Evolutionary conservation across 805 yeast genomes (phyloP), one percentile per base, ranked within the genome.

Genomic region (Nakazawaea wickerhamii): DNA sequence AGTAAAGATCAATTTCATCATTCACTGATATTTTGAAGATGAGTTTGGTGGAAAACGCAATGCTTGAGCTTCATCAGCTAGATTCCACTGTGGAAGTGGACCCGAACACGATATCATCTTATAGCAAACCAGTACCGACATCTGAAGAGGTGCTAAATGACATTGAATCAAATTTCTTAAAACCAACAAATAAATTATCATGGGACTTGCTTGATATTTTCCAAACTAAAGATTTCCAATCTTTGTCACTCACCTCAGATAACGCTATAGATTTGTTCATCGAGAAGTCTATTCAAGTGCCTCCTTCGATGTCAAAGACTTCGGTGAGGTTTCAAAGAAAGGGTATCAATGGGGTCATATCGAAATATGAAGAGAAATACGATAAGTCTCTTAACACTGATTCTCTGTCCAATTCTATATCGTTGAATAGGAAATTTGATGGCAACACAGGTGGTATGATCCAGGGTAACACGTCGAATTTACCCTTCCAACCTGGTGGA

Each of bases 401-500:
- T 7, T 75, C 75, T 34, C 75, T 89, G 13, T 70, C 81, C 10
- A 82, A 80, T 46, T 84, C 95, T 0, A 65, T 89, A 36, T 82
- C 95, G 1, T 58, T 89, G 45, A 78, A 75, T 23, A 70, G 99
- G 48, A 74, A 79, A 41, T 74, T 79, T 48, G 77, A 80, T 13
- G 70, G 83, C 5, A 77, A 76, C 49, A 67, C 67, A n/a, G 82
- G 78, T 31, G 66, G 80, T 2, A 8, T 18, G 15, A 63, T 87
- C 3, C 67, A 71, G 36, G 98, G 98, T 0, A 69, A 78, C 3
- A 71, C 95, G 0, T 73, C 79, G 15, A 84, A 75, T 53, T 63
- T 91, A 54, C 99, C 99, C 0, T 93, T 93, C 57, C 81, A 83
- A 45, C 99, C 99, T 0, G 98, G 99, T 50, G 97, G 98, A 2